These are phyloP conservation scores for Colletotrichum liriopes DNA, from an alignment of 2,329 filamentous ascomycete species.

Conservation along the genomic window DNA sequence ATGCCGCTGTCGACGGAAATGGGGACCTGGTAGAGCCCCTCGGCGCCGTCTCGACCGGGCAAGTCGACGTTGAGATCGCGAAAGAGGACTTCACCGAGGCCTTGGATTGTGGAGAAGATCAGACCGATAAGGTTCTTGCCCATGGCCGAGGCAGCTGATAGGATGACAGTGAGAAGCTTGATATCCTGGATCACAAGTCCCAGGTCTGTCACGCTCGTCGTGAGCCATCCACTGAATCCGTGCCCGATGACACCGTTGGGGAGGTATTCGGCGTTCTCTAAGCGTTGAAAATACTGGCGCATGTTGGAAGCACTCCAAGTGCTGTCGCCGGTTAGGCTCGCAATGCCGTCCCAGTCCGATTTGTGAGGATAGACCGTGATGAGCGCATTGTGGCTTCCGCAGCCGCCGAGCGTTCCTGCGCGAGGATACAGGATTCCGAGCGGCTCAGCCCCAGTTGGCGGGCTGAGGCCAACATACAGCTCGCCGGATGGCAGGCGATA, in stretches of 20 bases:
- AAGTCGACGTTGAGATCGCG: conserved; percentile 50
- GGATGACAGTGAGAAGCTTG: conserved; percentile 50
- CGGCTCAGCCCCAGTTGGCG: conserved; percentile 57
- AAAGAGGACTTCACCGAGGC: conserved; percentile 49
- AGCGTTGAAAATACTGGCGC: conserved; percentile 70
- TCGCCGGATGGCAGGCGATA: conserved; percentile 59
- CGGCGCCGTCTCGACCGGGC: conserved; percentile 42
- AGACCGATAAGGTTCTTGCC: conserved; percentile 47
- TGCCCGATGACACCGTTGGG: conserved; percentile 62
- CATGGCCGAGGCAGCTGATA: conserved; percentile 50
- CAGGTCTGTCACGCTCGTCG: conserved; percentile 44
- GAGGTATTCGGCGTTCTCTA: conserved; percentile 71
- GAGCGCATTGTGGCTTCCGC: conserved; percentile 73
- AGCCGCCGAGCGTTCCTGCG: conserved; percentile 64
- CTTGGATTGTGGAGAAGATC: conserved; percentile 46
- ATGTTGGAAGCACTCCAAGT: conserved; percentile 73
- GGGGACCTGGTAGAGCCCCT: conserved; percentile 66
- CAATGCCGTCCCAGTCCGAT: conserved; percentile 73
- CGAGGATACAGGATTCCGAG: conserved; percentile 65
- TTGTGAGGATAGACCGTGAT: conserved; percentile 72
- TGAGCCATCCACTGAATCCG: conserved; percentile 70
- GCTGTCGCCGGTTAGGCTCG: conserved; percentile 70
- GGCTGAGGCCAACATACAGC: conserved; percentile 56
- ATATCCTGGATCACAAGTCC: conserved; percentile 48
- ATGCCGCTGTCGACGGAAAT: conserved; percentile 60